Percentiles rank a stretch among this genome's conserved stretches.
phyloP scores from a whole-genome alignment of 371 early-diverging fungal genomes.

The Synchytrium microbalum region DNA sequence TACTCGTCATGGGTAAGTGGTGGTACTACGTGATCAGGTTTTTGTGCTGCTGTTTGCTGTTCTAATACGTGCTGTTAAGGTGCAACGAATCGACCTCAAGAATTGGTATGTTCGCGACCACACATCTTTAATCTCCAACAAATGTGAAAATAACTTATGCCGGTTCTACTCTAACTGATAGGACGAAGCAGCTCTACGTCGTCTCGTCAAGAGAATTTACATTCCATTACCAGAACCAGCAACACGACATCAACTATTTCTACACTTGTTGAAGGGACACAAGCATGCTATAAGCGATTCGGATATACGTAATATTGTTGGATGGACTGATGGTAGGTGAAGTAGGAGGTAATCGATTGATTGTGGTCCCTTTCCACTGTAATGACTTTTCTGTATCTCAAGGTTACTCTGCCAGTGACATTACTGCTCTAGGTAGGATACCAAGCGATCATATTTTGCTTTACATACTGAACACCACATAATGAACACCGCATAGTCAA shows the following conservation, averaged over 20 bases:
- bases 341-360: not conserved
- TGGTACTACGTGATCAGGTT: not conserved
- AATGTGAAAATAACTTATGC: not conserved
- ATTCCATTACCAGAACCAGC: conserved; percentile 65
- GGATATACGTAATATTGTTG: conserved; percentile 45
- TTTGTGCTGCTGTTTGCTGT: not conserved
- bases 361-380: not conserved
- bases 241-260: conserved; percentile 48
- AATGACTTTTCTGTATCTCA: not conserved
- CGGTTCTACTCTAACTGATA: conserved; percentile 9
- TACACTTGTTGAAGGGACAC: conserved; percentile 47
- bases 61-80: conserved; percentile 20
- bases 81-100: conserved; percentile 64
- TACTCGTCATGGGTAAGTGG: conserved; percentile 49
- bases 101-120: conserved; percentile 29
- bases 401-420: conserved; percentile 70
- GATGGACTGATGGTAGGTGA: conserved; percentile 39
- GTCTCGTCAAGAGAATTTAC: conserved; percentile 61
- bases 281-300: conserved; percentile 30
- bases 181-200: conserved; percentile 70
- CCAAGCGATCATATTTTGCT: not conserved
- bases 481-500: not conserved
- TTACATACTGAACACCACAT: not conserved
- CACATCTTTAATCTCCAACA: not conserved
- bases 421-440: conserved; percentile 51